Evolutionary conservation across 129 eudicot species (phyloP), one percentile per base, ranked within the genome.

Genomic region (Calendula officinalis): DNA sequence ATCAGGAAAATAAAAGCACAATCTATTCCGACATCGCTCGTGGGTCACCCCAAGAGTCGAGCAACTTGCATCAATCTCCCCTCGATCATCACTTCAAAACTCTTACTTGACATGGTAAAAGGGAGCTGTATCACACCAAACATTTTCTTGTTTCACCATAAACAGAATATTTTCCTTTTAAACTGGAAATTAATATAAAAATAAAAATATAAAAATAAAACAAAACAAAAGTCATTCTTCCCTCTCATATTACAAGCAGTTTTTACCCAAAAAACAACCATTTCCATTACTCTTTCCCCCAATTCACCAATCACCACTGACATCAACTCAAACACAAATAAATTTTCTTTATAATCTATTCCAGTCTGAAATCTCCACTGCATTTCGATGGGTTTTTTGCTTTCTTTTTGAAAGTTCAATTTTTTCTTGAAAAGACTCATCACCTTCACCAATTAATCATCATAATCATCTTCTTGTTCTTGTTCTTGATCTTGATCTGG

Each of bases 401-500:
- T 64, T 67, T 14, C 62, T 44, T 33, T 56, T 16, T 52, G 38
- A 66, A 64, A 64, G 62, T 57, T 35, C 1, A 35, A 17, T 41
- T 55, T 45, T 64, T 56, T 38, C 32, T 56, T 13, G 39, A 46
- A 47, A 56, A 65, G 33, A 58, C 56, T 64, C 77, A 42, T 64
- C 65, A 66, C 22, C 62, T 68, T 66, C 36, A 64, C 32, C 51
- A 56, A 9, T 13, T 8, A n/a, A 50, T 33, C 63, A 41, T 60
- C 50, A 36, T 43, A 55, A 40, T 37, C 37, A 41, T 43, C 11
- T 62, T 54, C 59, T 72, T 73, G 66, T 12, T 80, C 57, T 75
- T 64, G 76, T 62, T 54, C 59, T 72, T 73, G 66, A 8, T 80
- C 57, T 75, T 64, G 76, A 78, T 75, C 77, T 70, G 75, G 69